A percentile compares a stretch with the other conserved stretches of the same genome.
Evolutionary conservation across 2,329 filamentous ascomycete genomes (phyloP).

Genomic region (Diplodia seriata): DNA sequence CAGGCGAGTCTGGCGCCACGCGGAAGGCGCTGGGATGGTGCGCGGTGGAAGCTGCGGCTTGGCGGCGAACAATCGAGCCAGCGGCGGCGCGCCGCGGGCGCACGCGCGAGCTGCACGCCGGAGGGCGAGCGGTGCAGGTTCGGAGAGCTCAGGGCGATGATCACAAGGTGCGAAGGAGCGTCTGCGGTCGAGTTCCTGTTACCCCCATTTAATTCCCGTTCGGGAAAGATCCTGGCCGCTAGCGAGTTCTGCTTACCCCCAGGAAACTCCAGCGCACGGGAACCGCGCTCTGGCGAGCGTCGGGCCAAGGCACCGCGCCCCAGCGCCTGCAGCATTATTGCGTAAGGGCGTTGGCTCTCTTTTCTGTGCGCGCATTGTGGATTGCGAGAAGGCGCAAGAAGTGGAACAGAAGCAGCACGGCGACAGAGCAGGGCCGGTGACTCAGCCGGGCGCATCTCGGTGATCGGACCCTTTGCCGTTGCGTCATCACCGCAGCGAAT

Average conservation of each 20-base stretch:
- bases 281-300: slow-evolving; percentile 24
- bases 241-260: slow-evolving; percentile 31
- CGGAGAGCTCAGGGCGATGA: slow-evolving; percentile 1
- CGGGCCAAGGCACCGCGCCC: slow-evolving; percentile 8
- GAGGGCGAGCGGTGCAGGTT: neutral
- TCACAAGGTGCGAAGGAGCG: slow-evolving; percentile 31
- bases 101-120: neutral
- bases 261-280: slow-evolving; percentile 26
- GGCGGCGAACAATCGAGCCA: neutral
- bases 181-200: slow-evolving; percentile 27
- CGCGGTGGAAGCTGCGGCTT: slow-evolving; percentile 13
- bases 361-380: too few species aligned
- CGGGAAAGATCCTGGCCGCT: slow-evolving; percentile 29
- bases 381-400: too few species aligned
- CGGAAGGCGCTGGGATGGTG: slow-evolving; percentile 10
- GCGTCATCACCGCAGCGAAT: slow-evolving; percentile 22
- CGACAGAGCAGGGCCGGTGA: neutral
- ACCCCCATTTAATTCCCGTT: slow-evolving; percentile 32
- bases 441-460: slow-evolving; percentile 12
- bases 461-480: neutral
- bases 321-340: slow-evolving; percentile 14
- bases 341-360: neutral
- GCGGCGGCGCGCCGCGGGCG: slow-evolving; percentile 4
- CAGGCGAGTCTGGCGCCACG: slow-evolving; percentile 24
- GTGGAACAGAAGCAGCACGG: neutral